Base-by-base conservation (phyloP, 2,329 filamentous ascomycete genomes). In the Fusarium tjaetaba region DNA sequence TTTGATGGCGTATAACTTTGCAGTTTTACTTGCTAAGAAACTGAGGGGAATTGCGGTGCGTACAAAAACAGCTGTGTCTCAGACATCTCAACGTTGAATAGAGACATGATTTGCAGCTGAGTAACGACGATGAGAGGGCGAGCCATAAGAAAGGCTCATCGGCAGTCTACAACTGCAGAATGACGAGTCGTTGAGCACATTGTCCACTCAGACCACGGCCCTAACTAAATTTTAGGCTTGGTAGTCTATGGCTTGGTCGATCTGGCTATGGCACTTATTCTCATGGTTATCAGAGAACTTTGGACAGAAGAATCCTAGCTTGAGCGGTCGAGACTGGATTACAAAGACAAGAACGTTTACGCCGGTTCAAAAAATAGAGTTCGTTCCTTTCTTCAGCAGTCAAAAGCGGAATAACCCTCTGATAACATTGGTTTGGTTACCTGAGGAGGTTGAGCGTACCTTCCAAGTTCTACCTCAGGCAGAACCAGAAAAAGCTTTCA, bases 351-450 rank as follows among this genome's bases (percentile, higher is more conserved):
- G 24, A 56, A 45, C 22, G 7, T 22, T 49, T 32, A 24, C 22
- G 28, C 42, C 48, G 26, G 30, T 28, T 46, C 26, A 49, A 58
- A 49, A 61, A 46, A 36, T 58, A 53, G 56, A 49, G 56, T 61
- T 73, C 43, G 22, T 58, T 42, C 24, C 49, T 28, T 56, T 53
- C 36, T 55, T 52, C 20, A 30, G 30, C 30, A 45, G 24, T 65
- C 62, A 60, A 60, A 74, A 65, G 62, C 59, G 58, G 58, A 68
- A 64, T 49, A 28, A 60, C 32, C 58, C 38, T 55, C 51, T 30
- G 20, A 55, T 30, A 41, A 14, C 30, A 20, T 51, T 18, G 22
- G 22, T 34, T 51, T 18, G 22, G 22, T 34, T 34, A 18, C 36
- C 51, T 42, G 24, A 24, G 52, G 41, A 71, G 43, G 53, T 61